phyloP scores from a whole-genome alignment of 768 basidiomycete species.

The Cystobasidium onofrii region DNA sequence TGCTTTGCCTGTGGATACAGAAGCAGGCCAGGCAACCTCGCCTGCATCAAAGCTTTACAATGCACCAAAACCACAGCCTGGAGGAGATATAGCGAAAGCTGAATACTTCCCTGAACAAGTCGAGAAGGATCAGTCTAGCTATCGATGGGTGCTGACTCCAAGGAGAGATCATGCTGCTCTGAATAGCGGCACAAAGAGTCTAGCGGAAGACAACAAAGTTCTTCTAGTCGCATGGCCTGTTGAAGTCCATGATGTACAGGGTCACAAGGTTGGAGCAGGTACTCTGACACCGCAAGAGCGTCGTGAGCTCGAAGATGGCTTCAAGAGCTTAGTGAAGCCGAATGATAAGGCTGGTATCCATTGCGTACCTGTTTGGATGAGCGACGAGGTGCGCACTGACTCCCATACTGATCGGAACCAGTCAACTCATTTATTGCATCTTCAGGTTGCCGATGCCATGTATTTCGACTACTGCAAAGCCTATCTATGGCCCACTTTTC shows the following conservation, averaged over 20 bases:
- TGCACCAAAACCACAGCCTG: background rate
- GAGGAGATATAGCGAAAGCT: background rate
- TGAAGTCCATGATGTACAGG: constrained; percentile 57
- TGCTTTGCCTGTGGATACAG: background rate
- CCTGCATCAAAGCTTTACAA: background rate
- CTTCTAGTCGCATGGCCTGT: constrained; percentile 90
- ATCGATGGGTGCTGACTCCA: constrained; percentile 63
- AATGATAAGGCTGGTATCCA: constrained; percentile 58
- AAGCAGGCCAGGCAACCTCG: background rate
- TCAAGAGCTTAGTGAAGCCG: constrained; percentile 55
- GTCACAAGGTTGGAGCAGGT: constrained; percentile 46
- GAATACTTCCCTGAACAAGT: background rate
- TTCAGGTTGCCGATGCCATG: constrained; percentile 30
- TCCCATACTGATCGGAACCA: constrained; percentile 50
- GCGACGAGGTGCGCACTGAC: constrained; percentile 52
- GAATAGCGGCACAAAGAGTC: constrained; percentile 81
- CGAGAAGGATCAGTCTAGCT: background rate
- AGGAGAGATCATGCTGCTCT: constrained; percentile 89
- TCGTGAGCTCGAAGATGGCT: constrained; percentile 57
- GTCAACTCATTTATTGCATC: background rate
- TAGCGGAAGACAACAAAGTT: constrained; percentile 77
- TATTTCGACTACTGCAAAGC: constrained; percentile 87
- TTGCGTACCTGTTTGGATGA: constrained; percentile 85
- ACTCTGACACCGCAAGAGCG: constrained; percentile 58
- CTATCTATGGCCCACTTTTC: constrained; percentile 67